Evolutionary conservation across 169 alveolate genomes (phyloP).

Genomic region (Plasmodium blacklocki): DNA sequence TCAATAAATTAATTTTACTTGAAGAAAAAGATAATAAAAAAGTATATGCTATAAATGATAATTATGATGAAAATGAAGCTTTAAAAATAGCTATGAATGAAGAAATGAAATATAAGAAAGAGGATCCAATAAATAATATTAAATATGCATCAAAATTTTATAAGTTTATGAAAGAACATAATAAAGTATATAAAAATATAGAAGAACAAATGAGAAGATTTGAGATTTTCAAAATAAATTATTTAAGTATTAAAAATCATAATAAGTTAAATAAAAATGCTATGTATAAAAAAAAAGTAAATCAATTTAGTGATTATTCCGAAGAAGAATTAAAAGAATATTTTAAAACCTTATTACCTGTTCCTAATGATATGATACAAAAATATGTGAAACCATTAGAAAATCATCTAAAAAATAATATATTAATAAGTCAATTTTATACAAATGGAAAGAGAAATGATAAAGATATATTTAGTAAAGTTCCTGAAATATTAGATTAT

Average conservation of each 20-base stretch:
- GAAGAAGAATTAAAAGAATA: slow-evolving; percentile 41
- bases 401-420: neutral
- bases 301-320: slow-evolving; percentile 62
- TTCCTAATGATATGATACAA: slow-evolving; percentile 23
- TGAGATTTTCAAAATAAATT: slow-evolving; percentile 36
- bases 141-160: slow-evolving; percentile 56
- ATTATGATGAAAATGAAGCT: neutral
- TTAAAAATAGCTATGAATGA: neutral
- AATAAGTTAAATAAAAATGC: slow-evolving; percentile 12
- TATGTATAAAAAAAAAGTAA: slow-evolving; percentile 32
- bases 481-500: slow-evolving; percentile 46
- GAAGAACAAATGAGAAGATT: slow-evolving; percentile 45
- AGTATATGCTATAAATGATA: neutral
- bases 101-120: neutral
- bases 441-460: neutral
- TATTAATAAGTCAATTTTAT: neutral
- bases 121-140: slow-evolving; percentile 11
- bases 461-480: neutral
- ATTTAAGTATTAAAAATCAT: slow-evolving; percentile 24
- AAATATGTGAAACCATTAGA: slow-evolving; percentile 43
- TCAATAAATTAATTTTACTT: neutral
- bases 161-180: slow-evolving; percentile 44
- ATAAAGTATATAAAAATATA: slow-evolving; percentile 37
- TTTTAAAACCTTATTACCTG: slow-evolving; percentile 48
- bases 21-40: neutral